Evolutionary conservation across 352 stramenopile genomes (phyloP).

Genomic region (Thalassiosira mediterranea): DNA sequence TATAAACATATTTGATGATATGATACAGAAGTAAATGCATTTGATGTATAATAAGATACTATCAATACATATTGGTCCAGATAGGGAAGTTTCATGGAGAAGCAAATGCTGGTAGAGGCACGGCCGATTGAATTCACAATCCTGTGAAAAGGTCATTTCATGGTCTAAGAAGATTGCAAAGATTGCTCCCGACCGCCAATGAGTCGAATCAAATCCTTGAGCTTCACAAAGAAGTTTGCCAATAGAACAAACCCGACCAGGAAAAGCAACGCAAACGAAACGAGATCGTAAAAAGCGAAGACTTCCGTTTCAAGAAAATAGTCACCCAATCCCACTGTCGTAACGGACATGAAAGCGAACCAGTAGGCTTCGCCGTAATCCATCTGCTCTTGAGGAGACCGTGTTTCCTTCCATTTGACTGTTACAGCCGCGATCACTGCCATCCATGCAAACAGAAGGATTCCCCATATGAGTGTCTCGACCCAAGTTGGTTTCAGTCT

Average conservation of each 20-base stretch:
- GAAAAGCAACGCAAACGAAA: constrained; percentile 29
- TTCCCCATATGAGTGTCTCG: constrained; percentile 36
- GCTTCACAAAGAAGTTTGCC: constrained; percentile 22
- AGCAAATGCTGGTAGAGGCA: no score
- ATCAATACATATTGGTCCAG: no score
- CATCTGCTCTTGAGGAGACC: constrained; percentile 13
- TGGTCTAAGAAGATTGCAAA: no score
- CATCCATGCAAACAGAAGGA: constrained; percentile 27
- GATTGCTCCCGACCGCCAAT: no score
- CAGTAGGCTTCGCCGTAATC: constrained; percentile 43
- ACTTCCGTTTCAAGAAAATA: constrained; percentile 43
- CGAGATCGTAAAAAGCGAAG: constrained; percentile 40
- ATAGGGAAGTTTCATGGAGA: no score
- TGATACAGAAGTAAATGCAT: no score
- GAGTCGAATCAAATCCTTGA: not conserved
- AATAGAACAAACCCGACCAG: constrained; percentile 57
- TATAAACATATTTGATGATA: no score
- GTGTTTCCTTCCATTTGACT: constrained; percentile 22
- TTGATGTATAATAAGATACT: no score
- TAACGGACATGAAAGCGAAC: constrained; percentile 55
- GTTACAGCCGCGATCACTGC: constrained; percentile 27
- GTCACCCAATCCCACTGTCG: constrained; percentile 62
- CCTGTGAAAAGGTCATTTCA: no score
- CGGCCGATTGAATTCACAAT: no score
- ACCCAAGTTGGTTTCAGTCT: constrained; percentile 13